Evolutionary conservation across 495 filamentous ascomycete genomes (phyloP).

Genomic region (Cudoniella acicularis): DNA sequence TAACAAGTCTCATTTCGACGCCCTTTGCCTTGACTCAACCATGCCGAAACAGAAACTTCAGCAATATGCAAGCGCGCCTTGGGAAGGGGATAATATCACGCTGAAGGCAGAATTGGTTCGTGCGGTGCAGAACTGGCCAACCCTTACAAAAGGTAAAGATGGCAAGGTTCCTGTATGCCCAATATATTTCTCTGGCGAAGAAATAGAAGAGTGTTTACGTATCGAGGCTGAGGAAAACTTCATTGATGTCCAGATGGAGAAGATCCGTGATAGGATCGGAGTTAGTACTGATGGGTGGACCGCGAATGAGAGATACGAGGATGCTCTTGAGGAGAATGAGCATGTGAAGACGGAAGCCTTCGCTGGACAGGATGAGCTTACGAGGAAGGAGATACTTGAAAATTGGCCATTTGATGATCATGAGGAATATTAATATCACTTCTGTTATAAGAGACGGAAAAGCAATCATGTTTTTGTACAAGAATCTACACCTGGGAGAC

Average conservation of each 20-base stretch:
- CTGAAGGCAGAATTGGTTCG: not conserved
- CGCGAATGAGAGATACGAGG: not conserved
- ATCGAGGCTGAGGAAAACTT: not conserved
- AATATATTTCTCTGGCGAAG: not conserved
- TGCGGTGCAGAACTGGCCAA: not conserved
- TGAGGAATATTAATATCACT: not conserved
- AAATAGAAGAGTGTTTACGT: not conserved
- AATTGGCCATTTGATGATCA: constrained; percentile 1
- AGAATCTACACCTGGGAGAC: no score
- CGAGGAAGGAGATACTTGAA: not conserved
- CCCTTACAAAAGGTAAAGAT: not conserved
- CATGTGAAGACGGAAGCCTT: not conserved
- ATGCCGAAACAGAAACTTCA: not conserved
- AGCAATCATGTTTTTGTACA: no score
- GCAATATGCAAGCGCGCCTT: not conserved
- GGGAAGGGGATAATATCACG: not conserved
- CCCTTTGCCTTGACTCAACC: not conserved
- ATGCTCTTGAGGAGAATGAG: constrained; percentile 1
- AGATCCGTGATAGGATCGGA: not conserved
- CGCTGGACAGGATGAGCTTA: not conserved
- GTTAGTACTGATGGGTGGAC: constrained; percentile 1
- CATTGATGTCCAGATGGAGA: constrained; percentile 1
- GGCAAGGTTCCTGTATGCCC: not conserved
- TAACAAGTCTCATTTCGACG: not conserved
- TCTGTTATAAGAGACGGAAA: no score